Evolutionary conservation across 805 yeast genomes (phyloP).

Genomic region (Candida nitratophila): DNA sequence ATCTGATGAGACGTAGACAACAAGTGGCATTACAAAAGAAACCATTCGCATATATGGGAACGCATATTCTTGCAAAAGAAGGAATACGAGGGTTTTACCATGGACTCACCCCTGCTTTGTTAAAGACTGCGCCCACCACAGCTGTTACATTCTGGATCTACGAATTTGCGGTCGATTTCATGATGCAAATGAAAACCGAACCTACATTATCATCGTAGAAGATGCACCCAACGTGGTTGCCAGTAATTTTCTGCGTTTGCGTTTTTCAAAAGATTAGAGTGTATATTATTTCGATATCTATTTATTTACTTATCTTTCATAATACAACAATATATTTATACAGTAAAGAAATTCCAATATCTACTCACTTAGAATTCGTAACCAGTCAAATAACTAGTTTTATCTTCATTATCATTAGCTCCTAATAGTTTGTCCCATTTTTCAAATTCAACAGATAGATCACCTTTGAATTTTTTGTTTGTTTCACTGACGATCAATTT

Average conservation of each 20-base stretch:
- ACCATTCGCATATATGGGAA: conserved; percentile 19
- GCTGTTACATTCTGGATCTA: conserved; percentile 30
- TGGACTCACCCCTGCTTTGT: conserved; percentile 63
- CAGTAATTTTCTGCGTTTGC: no score
- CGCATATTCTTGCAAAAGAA: conserved; percentile 41
- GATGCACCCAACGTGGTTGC: no score
- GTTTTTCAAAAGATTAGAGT: no score
- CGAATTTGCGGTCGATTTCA: conserved; percentile 21
- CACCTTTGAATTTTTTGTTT: conserved; percentile 56
- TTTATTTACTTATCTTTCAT: no score
- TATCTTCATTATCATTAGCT: conserved; percentile 6
- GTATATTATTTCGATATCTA: no score
- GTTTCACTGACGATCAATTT: conserved; percentile 58
- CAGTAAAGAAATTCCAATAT: background rate
- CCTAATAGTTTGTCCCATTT: conserved; percentile 35
- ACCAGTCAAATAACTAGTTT: background rate
- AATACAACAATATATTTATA: background rate
- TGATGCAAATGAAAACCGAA: conserved; percentile 5
- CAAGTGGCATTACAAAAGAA: conserved; percentile 42
- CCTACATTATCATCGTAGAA: background rate
- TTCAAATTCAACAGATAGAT: conserved; percentile 76
- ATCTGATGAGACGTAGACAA: conserved; percentile 68
- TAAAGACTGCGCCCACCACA: conserved; percentile 75
- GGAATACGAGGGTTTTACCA: conserved; percentile 67
- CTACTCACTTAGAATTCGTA: background rate